Evolutionary conservation across 2,329 filamentous ascomycete genomes (phyloP).

Genomic region (Ilyonectria mors-panacis): DNA sequence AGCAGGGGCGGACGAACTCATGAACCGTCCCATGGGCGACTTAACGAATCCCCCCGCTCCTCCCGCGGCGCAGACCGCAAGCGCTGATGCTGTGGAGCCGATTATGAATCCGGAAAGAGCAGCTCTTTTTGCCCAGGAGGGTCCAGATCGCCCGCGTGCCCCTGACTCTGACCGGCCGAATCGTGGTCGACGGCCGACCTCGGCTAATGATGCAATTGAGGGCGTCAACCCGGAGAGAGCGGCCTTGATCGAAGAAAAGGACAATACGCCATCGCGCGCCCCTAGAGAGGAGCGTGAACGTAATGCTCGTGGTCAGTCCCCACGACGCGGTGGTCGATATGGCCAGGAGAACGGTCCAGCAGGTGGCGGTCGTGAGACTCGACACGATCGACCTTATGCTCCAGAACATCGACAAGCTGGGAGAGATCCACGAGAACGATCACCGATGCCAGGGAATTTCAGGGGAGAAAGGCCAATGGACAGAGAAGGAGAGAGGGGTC

Average conservation of each 20-base stretch:
- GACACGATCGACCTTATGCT: conserved; percentile 59
- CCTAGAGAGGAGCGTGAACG: conserved; percentile 64
- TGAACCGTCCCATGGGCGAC: conserved; percentile 45
- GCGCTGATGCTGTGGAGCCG: conserved; percentile 57
- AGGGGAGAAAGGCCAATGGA: conserved; percentile 58
- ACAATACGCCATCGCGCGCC: conserved; percentile 53
- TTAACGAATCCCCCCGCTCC: conserved; percentile 48
- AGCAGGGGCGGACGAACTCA: conserved; percentile 45
- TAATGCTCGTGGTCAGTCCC: conserved; percentile 61
- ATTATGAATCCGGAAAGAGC: conserved; percentile 71
- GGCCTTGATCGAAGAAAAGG: conserved; percentile 60
- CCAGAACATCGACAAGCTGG: conserved; percentile 50
- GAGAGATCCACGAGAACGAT: conserved; percentile 53
- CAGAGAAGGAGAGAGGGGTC: conserved; percentile 53
- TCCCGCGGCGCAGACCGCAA: conserved; percentile 46
- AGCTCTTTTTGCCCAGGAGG: conserved; percentile 61
- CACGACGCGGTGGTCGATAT: conserved; percentile 58
- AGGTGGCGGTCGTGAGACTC: conserved; percentile 63
- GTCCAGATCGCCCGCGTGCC: conserved; percentile 45
- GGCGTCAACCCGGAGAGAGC: conserved; percentile 65
- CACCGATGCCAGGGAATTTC: conserved; percentile 47
- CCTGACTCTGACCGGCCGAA: conserved; percentile 50
- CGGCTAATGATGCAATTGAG: conserved; percentile 50
- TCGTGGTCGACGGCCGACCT: conserved; percentile 47
- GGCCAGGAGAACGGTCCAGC: conserved; percentile 49